Conservation (phyloP, 2,329 filamentous ascomycete species). For the Alternaria sp. region DNA sequence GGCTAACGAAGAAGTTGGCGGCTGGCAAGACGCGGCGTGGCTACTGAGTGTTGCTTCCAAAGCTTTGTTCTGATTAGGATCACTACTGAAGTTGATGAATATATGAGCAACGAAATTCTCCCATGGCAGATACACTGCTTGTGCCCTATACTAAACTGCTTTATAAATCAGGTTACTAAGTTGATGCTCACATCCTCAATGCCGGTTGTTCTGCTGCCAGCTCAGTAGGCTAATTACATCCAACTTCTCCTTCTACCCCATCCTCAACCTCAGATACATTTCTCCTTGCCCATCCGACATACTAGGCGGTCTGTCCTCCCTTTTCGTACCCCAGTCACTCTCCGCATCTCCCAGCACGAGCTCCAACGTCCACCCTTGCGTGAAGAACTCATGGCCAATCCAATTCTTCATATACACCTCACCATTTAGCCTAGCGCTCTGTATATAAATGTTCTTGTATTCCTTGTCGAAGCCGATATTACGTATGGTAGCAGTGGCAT, state of each 20-base stretch:
- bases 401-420: constrained; percentile 55
- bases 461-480: constrained; percentile 53
- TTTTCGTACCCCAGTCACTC: constrained; percentile 55
- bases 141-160: background rate
- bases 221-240: background rate
- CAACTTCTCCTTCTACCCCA: background rate
- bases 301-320: constrained; percentile 48
- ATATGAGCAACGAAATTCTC: background rate
- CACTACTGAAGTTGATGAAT: background rate
- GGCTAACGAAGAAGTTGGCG: constrained; percentile 51
- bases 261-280: background rate
- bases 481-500: constrained; percentile 54
- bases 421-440: constrained; percentile 56
- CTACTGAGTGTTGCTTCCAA: constrained; percentile 63
- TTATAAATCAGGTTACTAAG: background rate
- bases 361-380: constrained; percentile 55
- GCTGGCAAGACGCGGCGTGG: constrained; percentile 68
- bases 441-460: constrained; percentile 56
- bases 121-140: background rate
- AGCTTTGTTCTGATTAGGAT: constrained; percentile 46
- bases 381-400: constrained; percentile 58
- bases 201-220: background rate
- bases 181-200: background rate
- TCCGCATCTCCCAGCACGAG: constrained; percentile 54
- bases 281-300: constrained; percentile 13